phyloP scores from a whole-genome alignment of 78 protist species.

The Dictyostelium discoideum region dicty_2.7 NC_007088.5:3053501-3054000 shows the following conservation, averaged over 20 bases:
- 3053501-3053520: slow-evolving; percentile 32
- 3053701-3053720: not conserved
- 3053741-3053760: not conserved
- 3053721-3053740: not conserved
- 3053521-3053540: not conserved
- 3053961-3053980: not conserved
- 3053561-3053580: not conserved
- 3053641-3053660: too few relatives aligned
- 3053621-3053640: not conserved
- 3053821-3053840: too few relatives aligned
- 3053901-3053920: not conserved
- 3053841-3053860: not conserved
- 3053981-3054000: not conserved
- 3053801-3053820: too few relatives aligned
- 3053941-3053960: not conserved
- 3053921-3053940: not conserved
- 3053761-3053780: too few relatives aligned
- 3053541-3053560: not conserved
- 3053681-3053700: not conserved
- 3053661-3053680: too few relatives aligned
- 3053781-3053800: not conserved
- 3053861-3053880: not conserved
- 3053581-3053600: not conserved
- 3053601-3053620: not conserved
- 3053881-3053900: not conserved